phyloP scores from a whole-genome alignment of 768 basidiomycete species.

The Mycena haematopus region DNA sequence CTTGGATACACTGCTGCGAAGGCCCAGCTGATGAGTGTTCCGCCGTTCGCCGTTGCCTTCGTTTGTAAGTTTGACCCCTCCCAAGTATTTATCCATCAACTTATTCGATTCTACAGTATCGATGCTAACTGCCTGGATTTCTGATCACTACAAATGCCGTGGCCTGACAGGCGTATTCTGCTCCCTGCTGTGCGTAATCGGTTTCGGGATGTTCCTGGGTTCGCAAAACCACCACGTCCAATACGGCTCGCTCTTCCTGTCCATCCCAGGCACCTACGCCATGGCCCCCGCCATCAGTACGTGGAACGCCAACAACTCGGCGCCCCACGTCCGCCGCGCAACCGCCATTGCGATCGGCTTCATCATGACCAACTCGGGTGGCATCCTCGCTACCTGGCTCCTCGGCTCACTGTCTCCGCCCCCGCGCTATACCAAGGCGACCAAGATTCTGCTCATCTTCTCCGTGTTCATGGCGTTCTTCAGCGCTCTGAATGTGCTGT shows the following conservation, averaged over 20 bases:
- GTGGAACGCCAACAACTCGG: slow-evolving; percentile 59
- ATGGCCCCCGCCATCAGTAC: slow-evolving; percentile 47
- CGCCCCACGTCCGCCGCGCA: slow-evolving; percentile 54
- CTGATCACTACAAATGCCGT: slow-evolving; percentile 37
- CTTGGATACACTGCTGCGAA: slow-evolving; percentile 52
- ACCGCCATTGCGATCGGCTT: slow-evolving; percentile 52
- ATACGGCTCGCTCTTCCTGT: slow-evolving; percentile 56
- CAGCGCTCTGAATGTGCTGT: slow-evolving; percentile 33
- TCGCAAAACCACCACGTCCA: slow-evolving; percentile 39
- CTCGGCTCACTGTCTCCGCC: slow-evolving; percentile 44
- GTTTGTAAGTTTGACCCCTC: slow-evolving; percentile 26
- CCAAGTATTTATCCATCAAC: not conserved
- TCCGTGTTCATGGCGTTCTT: slow-evolving; percentile 36
- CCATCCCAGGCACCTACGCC: slow-evolving; percentile 48
- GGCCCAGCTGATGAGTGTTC: slow-evolving; percentile 58
- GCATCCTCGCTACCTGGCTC: slow-evolving; percentile 52
- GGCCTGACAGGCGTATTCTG: slow-evolving; percentile 39
- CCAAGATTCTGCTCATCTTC: slow-evolving; percentile 33
- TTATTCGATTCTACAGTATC: slow-evolving; percentile 28
- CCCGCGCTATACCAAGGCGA: slow-evolving; percentile 45
- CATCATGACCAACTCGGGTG: slow-evolving; percentile 49
- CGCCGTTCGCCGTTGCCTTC: slow-evolving; percentile 47
- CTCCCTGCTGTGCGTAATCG: slow-evolving; percentile 40
- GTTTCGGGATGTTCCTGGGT: slow-evolving; percentile 48
- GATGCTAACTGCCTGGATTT: slow-evolving; percentile 32